A percentile compares a stretch with the other conserved stretches of the same genome.
These are phyloP conservation scores for Metschnikowia vanudenii DNA, from an alignment of 805 yeast species.

Conservation along the genomic window DNA sequence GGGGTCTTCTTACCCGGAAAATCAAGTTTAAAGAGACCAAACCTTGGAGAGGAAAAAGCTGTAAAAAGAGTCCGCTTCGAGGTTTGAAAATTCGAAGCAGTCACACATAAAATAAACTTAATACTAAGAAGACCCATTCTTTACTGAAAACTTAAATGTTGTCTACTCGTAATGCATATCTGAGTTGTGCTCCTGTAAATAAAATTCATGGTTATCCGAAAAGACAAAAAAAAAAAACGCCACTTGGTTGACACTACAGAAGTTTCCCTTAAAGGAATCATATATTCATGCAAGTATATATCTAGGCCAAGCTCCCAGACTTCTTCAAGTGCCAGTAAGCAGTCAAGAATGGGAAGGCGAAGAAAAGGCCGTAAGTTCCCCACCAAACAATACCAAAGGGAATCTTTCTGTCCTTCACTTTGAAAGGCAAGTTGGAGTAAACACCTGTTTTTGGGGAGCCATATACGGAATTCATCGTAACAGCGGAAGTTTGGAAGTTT, in stretches of 20 bases:
- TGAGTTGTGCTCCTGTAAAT: background rate
- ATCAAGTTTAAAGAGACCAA: slow-evolving; percentile 27
- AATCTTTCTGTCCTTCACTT: slow-evolving; percentile 87
- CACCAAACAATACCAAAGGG: slow-evolving; percentile 84
- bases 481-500: slow-evolving; percentile 48
- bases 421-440: slow-evolving; percentile 91
- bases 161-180: background rate
- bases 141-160: too few species aligned
- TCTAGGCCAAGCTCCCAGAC: slow-evolving; percentile 53
- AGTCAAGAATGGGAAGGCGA: slow-evolving; percentile 69
- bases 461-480: slow-evolving; percentile 32
- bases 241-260: background rate
- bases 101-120: background rate
- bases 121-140: too few species aligned
- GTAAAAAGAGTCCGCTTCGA: slow-evolving; percentile 37
- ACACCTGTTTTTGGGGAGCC: slow-evolving; percentile 57
- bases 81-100: slow-evolving; percentile 3
- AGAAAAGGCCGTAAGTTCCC: slow-evolving; percentile 52
- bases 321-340: slow-evolving; percentile 82
- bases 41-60: slow-evolving; percentile 15
- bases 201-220: background rate
- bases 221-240: background rate
- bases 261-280: background rate
- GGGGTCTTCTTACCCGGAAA: slow-evolving; percentile 9
- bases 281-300: slow-evolving; percentile 5